A percentile compares a stretch with the other conserved stretches of the same genome.
These are phyloP conservation scores for Talaromyces ruber DNA, from an alignment of 495 filamentous ascomycete species.

Conservation along the genomic window DNA sequence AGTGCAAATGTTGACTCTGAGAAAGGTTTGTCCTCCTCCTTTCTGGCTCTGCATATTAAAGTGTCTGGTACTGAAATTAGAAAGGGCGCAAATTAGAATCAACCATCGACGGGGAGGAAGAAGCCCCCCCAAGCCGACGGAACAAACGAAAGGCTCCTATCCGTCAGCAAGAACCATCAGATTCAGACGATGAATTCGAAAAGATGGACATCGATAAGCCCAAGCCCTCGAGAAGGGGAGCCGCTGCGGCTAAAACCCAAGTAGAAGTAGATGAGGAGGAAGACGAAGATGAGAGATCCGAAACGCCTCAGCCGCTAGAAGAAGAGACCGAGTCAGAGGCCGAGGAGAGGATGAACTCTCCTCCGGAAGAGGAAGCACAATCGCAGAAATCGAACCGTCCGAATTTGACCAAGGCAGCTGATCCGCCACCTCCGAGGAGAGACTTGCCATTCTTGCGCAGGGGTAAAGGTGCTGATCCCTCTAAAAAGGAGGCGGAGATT, in stretches of 20 bases:
- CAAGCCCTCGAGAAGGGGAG: background rate
- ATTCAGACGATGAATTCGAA: constrained; percentile 41
- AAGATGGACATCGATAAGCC: constrained; percentile 48
- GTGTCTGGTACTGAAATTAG: too few relatives aligned
- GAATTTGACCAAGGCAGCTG: constrained; percentile 12
- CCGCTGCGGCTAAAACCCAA: constrained; percentile 8
- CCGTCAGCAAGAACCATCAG: constrained; percentile 17
- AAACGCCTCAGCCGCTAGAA: constrained; percentile 23
- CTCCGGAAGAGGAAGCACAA: background rate
- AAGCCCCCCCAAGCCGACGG: constrained; percentile 13
- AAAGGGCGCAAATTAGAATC: constrained; percentile 24
- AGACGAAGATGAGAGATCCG: constrained; percentile 26
- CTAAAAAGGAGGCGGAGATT: constrained; percentile 1
- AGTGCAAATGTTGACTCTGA: constrained; percentile 47
- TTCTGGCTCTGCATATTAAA: too few relatives aligned
- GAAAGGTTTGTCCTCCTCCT: constrained; percentile 20
- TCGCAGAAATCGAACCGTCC: constrained; percentile 2
- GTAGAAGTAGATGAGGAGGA: constrained; percentile 24
- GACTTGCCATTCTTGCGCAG: constrained; percentile 29
- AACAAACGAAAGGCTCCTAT: constrained; percentile 43
- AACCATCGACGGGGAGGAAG: constrained; percentile 4
- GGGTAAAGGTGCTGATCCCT: background rate
- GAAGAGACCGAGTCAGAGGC: constrained; percentile 34
- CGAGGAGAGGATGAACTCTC: constrained; percentile 6
- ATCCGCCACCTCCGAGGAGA: constrained; percentile 24